Conservation (phyloP, 1,284 basidiomycete genomes). For the Ceratobasidium sp. region DNA sequence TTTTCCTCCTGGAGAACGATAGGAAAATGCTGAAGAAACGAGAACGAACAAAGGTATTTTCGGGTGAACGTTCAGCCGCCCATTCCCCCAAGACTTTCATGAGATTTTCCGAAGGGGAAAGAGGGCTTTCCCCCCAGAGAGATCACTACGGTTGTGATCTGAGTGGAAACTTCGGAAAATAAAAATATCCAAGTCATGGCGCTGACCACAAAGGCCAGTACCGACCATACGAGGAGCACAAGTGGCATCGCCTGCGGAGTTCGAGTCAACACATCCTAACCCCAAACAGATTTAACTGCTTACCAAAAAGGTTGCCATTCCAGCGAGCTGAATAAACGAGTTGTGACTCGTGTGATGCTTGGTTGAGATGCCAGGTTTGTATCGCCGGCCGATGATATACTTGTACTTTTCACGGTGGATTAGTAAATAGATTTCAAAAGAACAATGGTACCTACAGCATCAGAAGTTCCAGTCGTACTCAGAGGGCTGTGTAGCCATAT, state of each 20-base stretch:
- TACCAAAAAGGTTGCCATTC: slow-evolving; percentile 27
- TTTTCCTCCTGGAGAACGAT: no score
- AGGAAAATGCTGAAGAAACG: no score
- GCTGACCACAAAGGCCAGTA: slow-evolving; percentile 26
- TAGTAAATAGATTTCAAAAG: no score
- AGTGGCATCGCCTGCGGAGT: slow-evolving; percentile 36
- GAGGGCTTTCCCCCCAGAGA: no score
- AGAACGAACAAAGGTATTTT: no score
- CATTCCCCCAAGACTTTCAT: no score
- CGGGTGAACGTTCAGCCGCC: no score
- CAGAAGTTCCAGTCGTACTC: background rate
- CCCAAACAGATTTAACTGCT: background rate
- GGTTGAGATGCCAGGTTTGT: background rate
- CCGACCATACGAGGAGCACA: slow-evolving; percentile 28
- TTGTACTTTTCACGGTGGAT: slow-evolving; percentile 1
- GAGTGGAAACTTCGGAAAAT: slow-evolving; percentile 8
- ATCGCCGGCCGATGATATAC: slow-evolving; percentile 7
- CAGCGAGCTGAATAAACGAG: slow-evolving; percentile 8
- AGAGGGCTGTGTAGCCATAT: slow-evolving; percentile 28
- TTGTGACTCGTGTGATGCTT: background rate
- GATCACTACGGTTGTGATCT: background rate
- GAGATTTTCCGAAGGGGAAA: no score
- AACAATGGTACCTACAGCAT: slow-evolving; percentile 1
- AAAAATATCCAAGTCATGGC: slow-evolving; percentile 25
- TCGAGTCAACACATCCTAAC: background rate